These are phyloP conservation scores for Persicaria tinctoria DNA, from an alignment of 148 eudicot genomes.

Conservation along the genomic window DNA sequence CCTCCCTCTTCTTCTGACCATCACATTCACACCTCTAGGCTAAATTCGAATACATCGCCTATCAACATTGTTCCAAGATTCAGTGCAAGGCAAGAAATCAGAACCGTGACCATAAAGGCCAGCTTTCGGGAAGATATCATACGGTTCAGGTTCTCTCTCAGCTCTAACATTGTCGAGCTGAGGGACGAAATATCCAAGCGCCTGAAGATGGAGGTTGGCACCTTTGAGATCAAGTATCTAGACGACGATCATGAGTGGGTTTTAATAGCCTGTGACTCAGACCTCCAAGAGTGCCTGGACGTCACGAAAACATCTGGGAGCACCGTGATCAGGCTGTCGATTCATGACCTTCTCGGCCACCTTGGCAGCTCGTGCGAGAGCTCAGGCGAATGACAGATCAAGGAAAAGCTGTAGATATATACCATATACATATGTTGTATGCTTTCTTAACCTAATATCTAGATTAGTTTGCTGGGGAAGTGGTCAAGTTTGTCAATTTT, in stretches of 20 bases:
- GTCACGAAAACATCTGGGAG: conserved; percentile 50
- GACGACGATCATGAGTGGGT: conserved; percentile 92
- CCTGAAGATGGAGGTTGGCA: conserved; percentile 63
- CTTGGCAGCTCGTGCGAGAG: conserved; percentile 64
- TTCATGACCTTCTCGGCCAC: conserved; percentile 41
- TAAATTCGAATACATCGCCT: neutral
- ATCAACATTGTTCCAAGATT: conserved; percentile 21
- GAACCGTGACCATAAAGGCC: conserved; percentile 66
- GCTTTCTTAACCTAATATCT: neutral
- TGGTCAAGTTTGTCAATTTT: conserved; percentile 3
- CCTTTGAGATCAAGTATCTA: conserved; percentile 71
- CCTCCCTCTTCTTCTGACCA: conserved; percentile 2
- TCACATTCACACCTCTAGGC: neutral
- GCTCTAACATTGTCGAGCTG: conserved; percentile 42
- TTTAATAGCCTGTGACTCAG: conserved; percentile 58
- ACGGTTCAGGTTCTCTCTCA: conserved; percentile 47
- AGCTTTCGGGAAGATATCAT: conserved; percentile 72
- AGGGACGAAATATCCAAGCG: conserved; percentile 71
- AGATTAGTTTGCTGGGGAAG: conserved; percentile 7
- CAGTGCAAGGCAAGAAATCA: conserved; percentile 39
- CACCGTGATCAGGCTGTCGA: conserved; percentile 44
- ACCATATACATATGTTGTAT: neutral
- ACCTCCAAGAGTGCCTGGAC: conserved; percentile 69
- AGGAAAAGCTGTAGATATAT: neutral
- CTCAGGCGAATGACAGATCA: conserved; percentile 26